phyloP scores from a whole-genome alignment of 768 basidiomycete genomes.

The Porphyrellus cyaneotinctus region DNA sequence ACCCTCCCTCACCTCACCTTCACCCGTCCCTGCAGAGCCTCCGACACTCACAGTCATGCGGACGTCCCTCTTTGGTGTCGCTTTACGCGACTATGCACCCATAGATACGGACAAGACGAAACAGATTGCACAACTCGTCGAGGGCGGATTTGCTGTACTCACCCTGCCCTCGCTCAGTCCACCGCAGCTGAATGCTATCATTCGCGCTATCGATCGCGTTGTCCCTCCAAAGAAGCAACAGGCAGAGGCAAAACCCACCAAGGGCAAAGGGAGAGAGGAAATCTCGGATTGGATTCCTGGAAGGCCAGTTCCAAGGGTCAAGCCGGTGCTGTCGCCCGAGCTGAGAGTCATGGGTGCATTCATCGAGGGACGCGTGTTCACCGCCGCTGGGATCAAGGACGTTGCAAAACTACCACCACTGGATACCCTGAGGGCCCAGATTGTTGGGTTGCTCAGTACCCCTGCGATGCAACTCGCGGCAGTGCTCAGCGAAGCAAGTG shows the following conservation, averaged over 20 bases:
- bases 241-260: slow-evolving; percentile 40
- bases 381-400: slow-evolving; percentile 52
- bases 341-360: slow-evolving; percentile 74
- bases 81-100: slow-evolving; percentile 57
- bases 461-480: slow-evolving; percentile 72
- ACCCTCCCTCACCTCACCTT: slow-evolving; percentile 32
- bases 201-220: slow-evolving; percentile 61
- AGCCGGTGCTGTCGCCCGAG: slow-evolving; percentile 56
- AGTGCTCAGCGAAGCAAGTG: slow-evolving; percentile 63
- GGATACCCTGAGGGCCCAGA: slow-evolving; percentile 72
- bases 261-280: slow-evolving; percentile 50
- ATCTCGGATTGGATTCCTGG: slow-evolving; percentile 65
- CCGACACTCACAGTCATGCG: slow-evolving; percentile 68
- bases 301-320: slow-evolving; percentile 57
- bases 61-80: slow-evolving; percentile 76
- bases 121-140: slow-evolving; percentile 51
- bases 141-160: slow-evolving; percentile 64
- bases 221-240: slow-evolving; percentile 52
- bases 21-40: slow-evolving; percentile 27
- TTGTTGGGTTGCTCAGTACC: slow-evolving; percentile 78
- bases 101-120: slow-evolving; percentile 46
- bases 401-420: slow-evolving; percentile 75
- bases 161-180: slow-evolving; percentile 66
- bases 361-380: slow-evolving; percentile 70
- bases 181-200: slow-evolving; percentile 62